Evolutionary conservation across 352 stramenopile species (phyloP), one percentile per base, ranked within the genome.

Genomic region (Phytophthora pluvialis): DNA sequence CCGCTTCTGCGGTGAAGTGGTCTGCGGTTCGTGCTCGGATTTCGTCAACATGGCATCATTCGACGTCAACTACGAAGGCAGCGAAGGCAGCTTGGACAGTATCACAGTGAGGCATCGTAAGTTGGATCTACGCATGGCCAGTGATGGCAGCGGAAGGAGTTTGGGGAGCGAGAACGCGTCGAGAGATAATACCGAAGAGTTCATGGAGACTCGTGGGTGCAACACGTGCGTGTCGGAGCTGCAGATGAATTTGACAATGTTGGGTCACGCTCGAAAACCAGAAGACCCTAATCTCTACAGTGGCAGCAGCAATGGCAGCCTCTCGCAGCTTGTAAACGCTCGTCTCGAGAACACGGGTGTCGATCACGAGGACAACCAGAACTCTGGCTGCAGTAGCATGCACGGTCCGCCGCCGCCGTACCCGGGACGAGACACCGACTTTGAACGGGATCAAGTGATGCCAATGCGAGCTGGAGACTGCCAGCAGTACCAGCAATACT

Each of bases 21-120:
- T 92, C 12, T 92, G 81, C 45, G 74, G 68, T 33, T 77, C 75
- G n/a, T 92, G 83, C 62, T 91, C 80, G 8, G 74, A 73, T 16
- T 86, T 85, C 16, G 68, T 90, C 25, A 72, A 83, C 39, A 64
- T 80, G 63, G 39, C 61, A 3, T 59, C 49, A 8, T 73, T 82
- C 12, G 64, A 78, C 31, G 64, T 75, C 29, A 73, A 63, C 9
- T 72, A 74, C 25, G 58, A 56, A 57, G 47, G 28, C 0, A 51
- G 47, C 21, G 62, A 45, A 46, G 35, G n/a, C 2, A 61, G 40
- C 31, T 29, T 35, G 9, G 42, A 60, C 0, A 66, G 40, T 44
- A 66, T 70, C 21, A 53, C 16, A 13, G 44, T 67, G 2, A 43
- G 31, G 7, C 49, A 64, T 18, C 43, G 50, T 12, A 58, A 60